Evolutionary conservation across 192 early-diverging fungal genomes (phyloP), one percentile per base, ranked within the genome.

Genomic region (Coemansia asiatica): DNA sequence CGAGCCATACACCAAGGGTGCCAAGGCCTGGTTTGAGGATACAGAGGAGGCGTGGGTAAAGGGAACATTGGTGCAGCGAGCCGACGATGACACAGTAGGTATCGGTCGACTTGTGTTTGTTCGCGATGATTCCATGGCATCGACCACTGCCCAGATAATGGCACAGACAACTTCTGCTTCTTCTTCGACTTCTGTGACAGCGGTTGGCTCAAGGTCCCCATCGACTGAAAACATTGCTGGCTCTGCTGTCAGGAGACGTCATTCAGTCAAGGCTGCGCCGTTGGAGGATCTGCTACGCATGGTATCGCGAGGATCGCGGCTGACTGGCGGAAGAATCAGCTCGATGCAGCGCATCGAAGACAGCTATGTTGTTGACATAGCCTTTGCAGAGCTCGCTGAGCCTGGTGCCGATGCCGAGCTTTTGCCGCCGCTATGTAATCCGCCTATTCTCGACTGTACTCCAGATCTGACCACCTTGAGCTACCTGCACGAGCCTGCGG

Each of bases 401-500:
- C 51, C 72, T 4, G 69, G 69, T 1, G 78, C 69, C 28, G 78
- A 80, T 44, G 54, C 58, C 2, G 72, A 68, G 55, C 61, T 81
- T 22, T 76, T 98, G 46, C 97, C 97, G 51, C 93, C 92, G 28
- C 83, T 98, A 48, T 85, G 94, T 71, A 99, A 99, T 66, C 95
- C 97, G 26, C 92, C 95, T 18, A 87, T 90, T 58, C 76, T 97
- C 53, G 92, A 94, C 67, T 87, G 91, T 56, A 88, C 86, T 36
- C 91, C 95, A 71, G 95, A 97, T 71, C 75, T 97, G 77, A 91
- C 95, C 16, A 90, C 87, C 56, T 86, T 97, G 25, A 91, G 89
- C 61, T 92, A 98, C 72, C 82, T 99, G 64, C 94, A 99, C 83
- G 96, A 98, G 85, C 92, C 92, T 23, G 89, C 90, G 29, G 96